phyloP scores from a whole-genome alignment of 306 rosid genomes.

The Casuarina cunninghamiana region DNA sequence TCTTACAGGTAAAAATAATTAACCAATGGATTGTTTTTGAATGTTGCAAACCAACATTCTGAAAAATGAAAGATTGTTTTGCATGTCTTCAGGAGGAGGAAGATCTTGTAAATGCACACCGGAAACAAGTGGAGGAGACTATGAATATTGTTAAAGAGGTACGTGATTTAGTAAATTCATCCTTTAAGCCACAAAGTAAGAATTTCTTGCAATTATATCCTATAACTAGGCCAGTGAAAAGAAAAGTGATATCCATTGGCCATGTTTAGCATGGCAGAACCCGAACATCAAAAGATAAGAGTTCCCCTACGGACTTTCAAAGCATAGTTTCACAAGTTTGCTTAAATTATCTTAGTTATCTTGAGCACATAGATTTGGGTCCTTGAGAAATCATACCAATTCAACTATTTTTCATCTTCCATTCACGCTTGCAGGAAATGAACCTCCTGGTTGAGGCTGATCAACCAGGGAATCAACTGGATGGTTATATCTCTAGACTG shows the following conservation, averaged over 20 bases:
- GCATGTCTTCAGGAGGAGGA: conserved; percentile 82
- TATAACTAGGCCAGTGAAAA: background rate
- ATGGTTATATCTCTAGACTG: conserved; percentile 71
- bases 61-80: conserved; percentile 18
- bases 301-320: too few relatives aligned
- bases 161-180: conserved; percentile 24
- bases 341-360: background rate
- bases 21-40: conserved; percentile 15
- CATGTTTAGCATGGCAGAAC: background rate
- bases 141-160: conserved; percentile 98
- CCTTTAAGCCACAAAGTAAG: background rate
- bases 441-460: conserved; percentile 94
- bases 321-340: background rate
- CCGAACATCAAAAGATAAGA: too few relatives aligned
- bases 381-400: background rate
- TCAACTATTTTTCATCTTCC: conserved; percentile 15
- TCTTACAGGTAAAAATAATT: conserved; percentile 65
- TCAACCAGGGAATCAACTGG: conserved; percentile 94
- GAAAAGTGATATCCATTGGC: background rate
- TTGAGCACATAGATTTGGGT: background rate
- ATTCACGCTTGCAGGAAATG: conserved; percentile 75
- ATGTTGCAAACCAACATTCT: background rate
- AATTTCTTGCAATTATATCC: background rate
- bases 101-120: conserved; percentile 95
- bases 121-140: conserved; percentile 97